Evolutionary conservation across 331 rosid genomes (phyloP), one percentile per base, ranked within the genome.

Genomic region (Erythrophleum ivorense): DNA sequence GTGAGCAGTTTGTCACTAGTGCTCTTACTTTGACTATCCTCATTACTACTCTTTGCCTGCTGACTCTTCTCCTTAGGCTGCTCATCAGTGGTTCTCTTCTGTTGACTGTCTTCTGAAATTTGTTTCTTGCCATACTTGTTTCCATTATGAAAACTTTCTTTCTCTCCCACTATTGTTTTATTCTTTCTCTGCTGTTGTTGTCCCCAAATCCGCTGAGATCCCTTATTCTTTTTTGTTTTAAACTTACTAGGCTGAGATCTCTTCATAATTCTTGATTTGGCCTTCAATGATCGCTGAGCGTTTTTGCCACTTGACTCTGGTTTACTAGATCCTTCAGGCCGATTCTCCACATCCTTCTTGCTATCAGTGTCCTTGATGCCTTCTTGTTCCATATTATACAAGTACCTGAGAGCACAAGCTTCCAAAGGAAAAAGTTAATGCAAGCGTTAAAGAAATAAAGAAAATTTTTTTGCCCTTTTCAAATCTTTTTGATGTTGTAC

Each of bases 201-300:
- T 38, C 57, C 72, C 54, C 41, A 5, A 38, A 38, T 38, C 5
- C 5, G 41, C 41, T 38, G 3, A 60, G 11, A 5, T 24, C 38
- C 36, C 10, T 29, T 60, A 29, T 29, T 60, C 66, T 71, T 84
- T 74, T 63, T 83, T 13, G 63, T 45, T 52, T 84, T 88, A 73
- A 64, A 59, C 62, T 84, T 85, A 52, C 78, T 79, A 78, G 73
- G 76, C 41, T 46, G 78, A 71, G 90, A 63, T 74, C 85, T 92
- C 88, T 92, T 94, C 34, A 50, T 16, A 7, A 90, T 84, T 78
- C 82, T 88, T 53, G 84, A 34, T 83, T 85, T 92, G 19, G 88
- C 89, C 88, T 87, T 89, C 82, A 91, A 59, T 54, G 86, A 81
- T 63, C 2, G 81, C 10, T 83, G 50, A 46, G 12, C 77, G 66